Conservation (phyloP, 176 grass and related monocot species). For the Bolboschoenus planiculmis region DNA sequence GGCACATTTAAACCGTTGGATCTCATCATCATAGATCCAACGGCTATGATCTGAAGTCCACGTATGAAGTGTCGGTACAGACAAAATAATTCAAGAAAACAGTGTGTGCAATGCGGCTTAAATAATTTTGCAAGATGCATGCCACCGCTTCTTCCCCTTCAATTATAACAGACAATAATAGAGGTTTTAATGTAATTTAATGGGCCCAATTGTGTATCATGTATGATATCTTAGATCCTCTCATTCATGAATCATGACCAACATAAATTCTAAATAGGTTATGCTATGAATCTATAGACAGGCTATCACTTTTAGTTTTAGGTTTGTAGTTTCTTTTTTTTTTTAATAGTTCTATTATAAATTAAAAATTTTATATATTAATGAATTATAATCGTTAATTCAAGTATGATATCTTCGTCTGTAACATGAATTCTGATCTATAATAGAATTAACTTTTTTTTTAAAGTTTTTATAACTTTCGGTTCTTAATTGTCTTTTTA, state of each 20-base stretch:
- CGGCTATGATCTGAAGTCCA: neutral
- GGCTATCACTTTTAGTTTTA: neutral
- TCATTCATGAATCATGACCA: constrained; percentile 1
- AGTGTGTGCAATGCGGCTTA: neutral
- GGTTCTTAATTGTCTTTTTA: neutral
- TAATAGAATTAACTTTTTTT: too few relatives aligned
- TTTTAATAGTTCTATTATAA: too few relatives aligned
- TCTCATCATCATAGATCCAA: neutral
- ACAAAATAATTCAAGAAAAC: neutral
- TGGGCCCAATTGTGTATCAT: neutral
- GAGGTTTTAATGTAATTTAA: neutral
- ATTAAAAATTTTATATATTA: too few relatives aligned
- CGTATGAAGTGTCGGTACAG: neutral
- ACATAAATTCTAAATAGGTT: neutral
- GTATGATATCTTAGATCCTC: neutral
- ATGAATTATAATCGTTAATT: too few relatives aligned
- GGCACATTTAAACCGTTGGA: neutral
- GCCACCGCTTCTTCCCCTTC: neutral
- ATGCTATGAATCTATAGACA: neutral
- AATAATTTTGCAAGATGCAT: neutral
- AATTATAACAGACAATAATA: constrained; percentile 3
- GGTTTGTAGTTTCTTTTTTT: too few relatives aligned
- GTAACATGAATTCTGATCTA: too few relatives aligned
- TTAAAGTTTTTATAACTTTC: neutral
- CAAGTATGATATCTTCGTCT: too few relatives aligned